Percentiles rank a stretch among this genome's conserved stretches.
These are phyloP conservation scores for Kwoniella shandongensis DNA, from an alignment of 768 basidiomycete genomes.

Conservation along the genomic window DNA sequence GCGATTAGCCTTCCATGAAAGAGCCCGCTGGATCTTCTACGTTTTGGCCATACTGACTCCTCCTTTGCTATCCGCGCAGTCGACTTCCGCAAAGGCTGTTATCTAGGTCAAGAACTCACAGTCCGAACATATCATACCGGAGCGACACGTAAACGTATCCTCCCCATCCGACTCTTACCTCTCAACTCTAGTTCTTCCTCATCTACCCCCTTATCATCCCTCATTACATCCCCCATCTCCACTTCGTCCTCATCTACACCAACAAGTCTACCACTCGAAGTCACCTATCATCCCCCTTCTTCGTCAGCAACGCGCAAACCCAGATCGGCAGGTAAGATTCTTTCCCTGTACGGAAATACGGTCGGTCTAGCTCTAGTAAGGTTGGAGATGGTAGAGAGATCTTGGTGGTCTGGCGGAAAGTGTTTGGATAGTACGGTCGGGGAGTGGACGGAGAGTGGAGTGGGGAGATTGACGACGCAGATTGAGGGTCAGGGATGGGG, in stretches of 20 bases:
- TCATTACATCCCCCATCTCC: neutral
- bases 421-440: constrained; percentile 43
- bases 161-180: constrained; percentile 67
- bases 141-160: constrained; percentile 79
- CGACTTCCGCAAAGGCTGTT: constrained; percentile 96
- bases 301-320: constrained; percentile 58
- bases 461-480: constrained; percentile 18
- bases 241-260: constrained; percentile 18
- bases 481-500: constrained; percentile 27
- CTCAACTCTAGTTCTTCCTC: constrained; percentile 8
- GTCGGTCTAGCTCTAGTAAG: constrained; percentile 78
- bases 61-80: constrained; percentile 58
- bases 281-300: constrained; percentile 35
- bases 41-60: too few relatives aligned
- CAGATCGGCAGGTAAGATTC: constrained; percentile 73
- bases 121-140: constrained; percentile 96
- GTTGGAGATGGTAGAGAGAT: constrained; percentile 68
- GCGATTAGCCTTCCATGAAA: too few relatives aligned
- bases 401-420: constrained; percentile 28
- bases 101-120: constrained; percentile 95
- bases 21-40: too few relatives aligned
- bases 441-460: constrained; percentile 56
- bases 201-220: constrained; percentile 13
- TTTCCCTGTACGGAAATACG: constrained; percentile 56
- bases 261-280: constrained; percentile 35